Evolutionary conservation across 805 yeast species (phyloP).

Genomic region (Kluyveromyces nonfermentans): DNA sequence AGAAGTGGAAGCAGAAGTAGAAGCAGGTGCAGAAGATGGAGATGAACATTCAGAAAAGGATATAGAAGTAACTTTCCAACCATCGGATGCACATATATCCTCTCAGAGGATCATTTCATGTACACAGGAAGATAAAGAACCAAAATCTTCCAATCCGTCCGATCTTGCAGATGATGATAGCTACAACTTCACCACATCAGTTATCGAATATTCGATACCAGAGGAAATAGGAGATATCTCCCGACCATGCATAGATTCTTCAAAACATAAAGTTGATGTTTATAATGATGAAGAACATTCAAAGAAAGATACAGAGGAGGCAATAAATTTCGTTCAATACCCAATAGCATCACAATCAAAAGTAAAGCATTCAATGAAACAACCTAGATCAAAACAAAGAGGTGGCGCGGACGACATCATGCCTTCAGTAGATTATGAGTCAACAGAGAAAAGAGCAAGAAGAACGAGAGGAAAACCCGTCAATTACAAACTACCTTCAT

Average conservation of each 20-base stretch:
- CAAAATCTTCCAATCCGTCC: neutral
- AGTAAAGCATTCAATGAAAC: conserved; percentile 26
- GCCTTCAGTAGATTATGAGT: conserved; percentile 25
- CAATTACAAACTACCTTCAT: conserved; percentile 59
- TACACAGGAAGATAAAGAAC: neutral
- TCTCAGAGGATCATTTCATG: neutral
- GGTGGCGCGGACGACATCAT: conserved; percentile 32
- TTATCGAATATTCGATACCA: conserved; percentile 27
- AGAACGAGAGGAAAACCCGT: conserved; percentile 49
- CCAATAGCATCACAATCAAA: conserved; percentile 17
- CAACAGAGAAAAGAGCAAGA: conserved; percentile 29
- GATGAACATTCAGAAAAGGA: neutral
- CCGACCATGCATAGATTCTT: conserved; percentile 1
- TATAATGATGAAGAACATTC: conserved; percentile 4
- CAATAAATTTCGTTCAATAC: conserved; percentile 6
- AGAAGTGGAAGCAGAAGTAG: neutral
- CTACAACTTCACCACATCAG: conserved; percentile 21
- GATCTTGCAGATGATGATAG: conserved; percentile 5
- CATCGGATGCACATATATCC: neutral
- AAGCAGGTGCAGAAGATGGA: neutral
- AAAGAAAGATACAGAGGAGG: neutral
- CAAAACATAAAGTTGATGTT: conserved; percentile 3
- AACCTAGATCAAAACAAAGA: conserved; percentile 23
- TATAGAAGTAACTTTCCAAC: conserved; percentile 1
- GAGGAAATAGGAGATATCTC: conserved; percentile 15